Evolutionary conservation across 2,329 filamentous ascomycete genomes (phyloP), one percentile per base, ranked within the genome.

Genomic region (Gnomoniopsis sp.): DNA sequence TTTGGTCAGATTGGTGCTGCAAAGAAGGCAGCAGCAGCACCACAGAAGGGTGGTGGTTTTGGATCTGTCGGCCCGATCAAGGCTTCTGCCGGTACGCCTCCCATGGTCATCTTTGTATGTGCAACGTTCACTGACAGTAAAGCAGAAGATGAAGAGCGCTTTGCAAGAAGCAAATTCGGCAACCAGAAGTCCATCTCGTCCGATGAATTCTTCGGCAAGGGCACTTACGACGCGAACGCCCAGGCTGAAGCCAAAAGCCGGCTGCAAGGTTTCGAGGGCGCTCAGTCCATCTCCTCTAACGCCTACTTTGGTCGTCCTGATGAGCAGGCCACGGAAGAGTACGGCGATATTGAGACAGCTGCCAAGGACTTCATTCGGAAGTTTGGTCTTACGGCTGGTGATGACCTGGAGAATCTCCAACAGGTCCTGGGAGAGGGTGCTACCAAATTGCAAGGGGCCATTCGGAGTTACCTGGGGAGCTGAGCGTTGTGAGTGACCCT

Each of bases 151-250:
- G 87, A 88, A 56, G 86, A 97, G 68, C 87, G 85, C 69, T 96
- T 91, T 70, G 91, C 93, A 6, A 89, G 90, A 68, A 79, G 84
- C 69, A 96, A 96, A 74, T 99, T 99, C 69, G 93, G 93, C 61
- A 76, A 75, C 47, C 95, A 99, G 73, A 98, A 98, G 80, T 90
- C 90, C 66, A 99, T 99, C 66, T 97, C 92, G 0, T 97, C 93
- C 0, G 95, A 99, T 72, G 95, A 99, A 72, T 99, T 96, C 81
- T 99, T 99, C 71, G 92, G 93, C 68, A 93, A 95, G 72, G 91
- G 92, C 55, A 78, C 84, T 57, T 98, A 88, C 74, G 93, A 99
- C 71, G 87, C 93, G 41, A 81, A 81, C 57, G 85, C 88, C 10
- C 89, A 95, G 70, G 81, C 86, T 53, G 93, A 97, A 77, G 93